A percentile compares a stretch with the other conserved stretches of the same genome.
phyloP scores from a whole-genome alignment of 2,329 filamentous ascomycete genomes.

The Talaromyces pinophilus region DNA sequence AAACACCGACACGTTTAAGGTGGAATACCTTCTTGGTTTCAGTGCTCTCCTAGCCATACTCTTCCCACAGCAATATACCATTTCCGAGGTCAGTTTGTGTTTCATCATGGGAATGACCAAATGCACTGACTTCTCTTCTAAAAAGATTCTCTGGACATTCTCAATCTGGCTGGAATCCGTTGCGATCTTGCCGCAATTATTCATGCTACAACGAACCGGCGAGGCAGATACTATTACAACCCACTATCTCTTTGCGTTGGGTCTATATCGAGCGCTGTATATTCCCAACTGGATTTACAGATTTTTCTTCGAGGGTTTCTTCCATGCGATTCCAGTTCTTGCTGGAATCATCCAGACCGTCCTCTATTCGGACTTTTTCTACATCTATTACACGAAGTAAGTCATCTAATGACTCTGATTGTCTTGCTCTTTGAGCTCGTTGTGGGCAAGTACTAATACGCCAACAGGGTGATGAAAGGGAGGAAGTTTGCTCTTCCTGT shows the following conservation, averaged over 20 bases:
- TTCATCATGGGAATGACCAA: neutral
- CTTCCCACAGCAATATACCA: conserved; percentile 80
- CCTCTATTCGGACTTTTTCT: conserved; percentile 98
- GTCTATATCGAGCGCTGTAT: conserved; percentile 87
- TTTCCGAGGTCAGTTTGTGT: conserved; percentile 59
- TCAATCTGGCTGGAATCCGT: conserved; percentile 98
- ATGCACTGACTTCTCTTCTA: neutral
- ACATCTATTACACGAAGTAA: conserved; percentile 96
- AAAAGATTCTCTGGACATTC: conserved; percentile 90
- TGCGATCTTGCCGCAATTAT: conserved; percentile 93
- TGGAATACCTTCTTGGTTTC: conserved; percentile 86
- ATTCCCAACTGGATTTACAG: conserved; percentile 99
- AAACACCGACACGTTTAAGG: conserved; percentile 94
- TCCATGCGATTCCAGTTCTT: conserved; percentile 82
- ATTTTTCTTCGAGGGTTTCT: conserved; percentile 76
- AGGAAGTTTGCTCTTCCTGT: conserved; percentile 86
- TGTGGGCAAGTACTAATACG: neutral
- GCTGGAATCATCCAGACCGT: conserved; percentile 92
- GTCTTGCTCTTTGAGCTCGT: neutral
- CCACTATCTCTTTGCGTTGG: conserved; percentile 93
- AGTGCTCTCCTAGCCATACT: conserved; percentile 76
- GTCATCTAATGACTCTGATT: conserved; percentile 32
- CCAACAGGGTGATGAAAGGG: conserved; percentile 68
- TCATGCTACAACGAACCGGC: conserved; percentile 96
- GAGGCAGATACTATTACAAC: conserved; percentile 99